Evolutionary conservation across 495 filamentous ascomycete genomes (phyloP).

Genomic region (Xylaria palmicola): DNA sequence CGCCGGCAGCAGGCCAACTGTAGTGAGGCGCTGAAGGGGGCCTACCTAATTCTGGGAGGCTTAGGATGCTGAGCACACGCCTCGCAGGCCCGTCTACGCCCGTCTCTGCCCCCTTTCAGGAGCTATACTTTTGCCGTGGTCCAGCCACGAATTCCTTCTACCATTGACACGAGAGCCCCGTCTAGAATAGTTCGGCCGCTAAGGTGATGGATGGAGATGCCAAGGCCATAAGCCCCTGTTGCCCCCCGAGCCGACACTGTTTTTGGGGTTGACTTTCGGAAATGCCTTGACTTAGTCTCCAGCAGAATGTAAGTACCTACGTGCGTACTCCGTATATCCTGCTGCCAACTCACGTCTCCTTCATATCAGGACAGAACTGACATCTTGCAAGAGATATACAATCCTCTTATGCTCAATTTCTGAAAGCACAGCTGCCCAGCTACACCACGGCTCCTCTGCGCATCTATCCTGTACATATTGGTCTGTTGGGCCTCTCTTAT

Average conservation of each 20-base stretch:
- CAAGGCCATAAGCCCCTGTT: constrained; percentile 7
- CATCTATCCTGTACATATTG: no score
- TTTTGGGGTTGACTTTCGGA: background rate
- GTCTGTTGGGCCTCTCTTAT: no score
- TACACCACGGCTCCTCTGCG: no score
- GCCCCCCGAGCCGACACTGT: constrained; percentile 4
- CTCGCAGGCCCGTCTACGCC: background rate
- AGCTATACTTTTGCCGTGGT: background rate
- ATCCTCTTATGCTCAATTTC: no score
- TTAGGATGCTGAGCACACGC: constrained; percentile 1
- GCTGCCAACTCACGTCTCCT: no score
- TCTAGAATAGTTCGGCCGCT: background rate
- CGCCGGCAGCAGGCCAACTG: constrained; percentile 10
- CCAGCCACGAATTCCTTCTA: constrained; percentile 3
- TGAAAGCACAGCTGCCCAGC: no score
- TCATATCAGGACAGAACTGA: no score
- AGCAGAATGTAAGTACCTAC: no score
- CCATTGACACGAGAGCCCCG: background rate
- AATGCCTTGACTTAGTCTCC: background rate
- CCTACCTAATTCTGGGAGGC: constrained; percentile 1
- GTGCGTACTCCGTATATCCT: no score
- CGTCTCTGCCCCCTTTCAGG: constrained; percentile 7
- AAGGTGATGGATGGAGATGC: background rate
- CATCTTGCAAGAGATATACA: no score
- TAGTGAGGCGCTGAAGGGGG: constrained; percentile 9